Evolutionary conservation across 768 basidiomycete species (phyloP).

Genomic region (Boletus reticuloceps): DNA sequence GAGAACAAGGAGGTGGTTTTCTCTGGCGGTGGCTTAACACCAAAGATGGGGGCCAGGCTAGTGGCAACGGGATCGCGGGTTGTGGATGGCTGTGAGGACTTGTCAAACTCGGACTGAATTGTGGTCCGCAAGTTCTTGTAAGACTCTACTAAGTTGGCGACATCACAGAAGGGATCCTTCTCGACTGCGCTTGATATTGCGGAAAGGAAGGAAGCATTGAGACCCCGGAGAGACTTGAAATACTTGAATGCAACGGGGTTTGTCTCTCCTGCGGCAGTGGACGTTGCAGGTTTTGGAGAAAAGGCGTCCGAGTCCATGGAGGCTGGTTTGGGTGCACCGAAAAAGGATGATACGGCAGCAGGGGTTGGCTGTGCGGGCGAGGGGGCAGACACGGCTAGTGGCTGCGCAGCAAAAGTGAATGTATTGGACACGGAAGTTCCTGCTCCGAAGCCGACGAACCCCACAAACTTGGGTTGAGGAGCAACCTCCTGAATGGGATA

Average conservation of each 20-base stretch:
- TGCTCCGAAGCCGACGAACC: conserved; percentile 53
- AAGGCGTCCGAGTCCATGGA: conserved; percentile 29
- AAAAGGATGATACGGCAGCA: conserved; percentile 21
- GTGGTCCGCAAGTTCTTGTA: conserved; percentile 57
- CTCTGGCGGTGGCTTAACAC: conserved; percentile 10
- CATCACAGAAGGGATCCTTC: conserved; percentile 68
- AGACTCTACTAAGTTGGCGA: conserved; percentile 51
- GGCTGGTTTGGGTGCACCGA: background rate
- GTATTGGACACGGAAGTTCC: conserved; percentile 28
- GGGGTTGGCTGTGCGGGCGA: conserved; percentile 11
- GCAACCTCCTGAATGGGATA: conserved; percentile 17
- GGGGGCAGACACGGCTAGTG: conserved; percentile 14
- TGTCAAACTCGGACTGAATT: conserved; percentile 57
- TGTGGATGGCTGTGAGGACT: conserved; percentile 18
- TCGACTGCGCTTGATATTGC: conserved; percentile 57
- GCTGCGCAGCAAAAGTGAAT: conserved; percentile 41
- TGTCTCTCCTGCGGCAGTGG: conserved; percentile 25
- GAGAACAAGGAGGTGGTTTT: conserved; percentile 16
- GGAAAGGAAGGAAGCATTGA: conserved; percentile 66
- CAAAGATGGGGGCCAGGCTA: conserved; percentile 11
- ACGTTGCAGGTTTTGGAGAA: conserved; percentile 15
- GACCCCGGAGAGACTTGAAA: conserved; percentile 68
- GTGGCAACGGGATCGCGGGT: conserved; percentile 5
- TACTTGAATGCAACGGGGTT: conserved; percentile 46
- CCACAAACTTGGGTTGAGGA: conserved; percentile 45